These are phyloP conservation scores for Suillus variegatus DNA, from an alignment of 768 basidiomycete species.

Conservation along the genomic window DNA sequence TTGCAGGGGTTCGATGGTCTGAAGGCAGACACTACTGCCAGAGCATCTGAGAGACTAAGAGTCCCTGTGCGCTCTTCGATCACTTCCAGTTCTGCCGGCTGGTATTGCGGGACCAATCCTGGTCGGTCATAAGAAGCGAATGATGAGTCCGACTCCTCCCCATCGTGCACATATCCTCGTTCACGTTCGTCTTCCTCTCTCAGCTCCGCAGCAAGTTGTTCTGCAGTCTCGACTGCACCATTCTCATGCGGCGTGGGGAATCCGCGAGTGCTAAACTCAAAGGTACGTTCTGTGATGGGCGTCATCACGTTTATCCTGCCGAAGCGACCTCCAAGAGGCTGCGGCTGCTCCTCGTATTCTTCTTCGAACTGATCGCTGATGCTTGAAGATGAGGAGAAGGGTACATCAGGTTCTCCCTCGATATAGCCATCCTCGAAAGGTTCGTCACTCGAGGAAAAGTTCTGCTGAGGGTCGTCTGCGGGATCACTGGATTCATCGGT, in stretches of 20 bases:
- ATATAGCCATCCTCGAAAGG: constrained; percentile 32
- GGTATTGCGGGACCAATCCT: constrained; percentile 18
- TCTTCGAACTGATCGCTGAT: constrained; percentile 22
- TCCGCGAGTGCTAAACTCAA: constrained; percentile 72
- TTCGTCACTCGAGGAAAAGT: constrained; percentile 36
- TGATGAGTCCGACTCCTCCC: constrained; percentile 13
- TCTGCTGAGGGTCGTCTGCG: constrained; percentile 18
- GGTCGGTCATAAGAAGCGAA: constrained; percentile 17
- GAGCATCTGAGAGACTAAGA: constrained; percentile 64
- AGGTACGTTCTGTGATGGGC: constrained; percentile 94
- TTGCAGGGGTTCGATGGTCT: constrained; percentile 86
- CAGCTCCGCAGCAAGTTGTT: constrained; percentile 49
- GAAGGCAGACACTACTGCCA: constrained; percentile 64
- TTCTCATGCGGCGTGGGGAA: constrained; percentile 38
- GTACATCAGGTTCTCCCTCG: constrained; percentile 27
- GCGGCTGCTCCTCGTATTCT: constrained; percentile 31
- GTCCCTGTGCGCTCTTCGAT: constrained; percentile 65
- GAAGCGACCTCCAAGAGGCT: constrained; percentile 72
- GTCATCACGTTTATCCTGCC: constrained; percentile 93
- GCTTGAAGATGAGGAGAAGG: constrained; percentile 27
- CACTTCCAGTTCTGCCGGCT: constrained; percentile 25
- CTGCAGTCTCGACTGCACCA: constrained; percentile 50
- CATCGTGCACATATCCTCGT: constrained; percentile 20
- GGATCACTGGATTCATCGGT: constrained; percentile 36
- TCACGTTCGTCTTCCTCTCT: constrained; percentile 14